A percentile compares a stretch with the other conserved stretches of the same genome.
Conservation (phyloP, 2,329 filamentous ascomycete species). For the Ophiocordyceps camponoti-leonardi region DNA sequence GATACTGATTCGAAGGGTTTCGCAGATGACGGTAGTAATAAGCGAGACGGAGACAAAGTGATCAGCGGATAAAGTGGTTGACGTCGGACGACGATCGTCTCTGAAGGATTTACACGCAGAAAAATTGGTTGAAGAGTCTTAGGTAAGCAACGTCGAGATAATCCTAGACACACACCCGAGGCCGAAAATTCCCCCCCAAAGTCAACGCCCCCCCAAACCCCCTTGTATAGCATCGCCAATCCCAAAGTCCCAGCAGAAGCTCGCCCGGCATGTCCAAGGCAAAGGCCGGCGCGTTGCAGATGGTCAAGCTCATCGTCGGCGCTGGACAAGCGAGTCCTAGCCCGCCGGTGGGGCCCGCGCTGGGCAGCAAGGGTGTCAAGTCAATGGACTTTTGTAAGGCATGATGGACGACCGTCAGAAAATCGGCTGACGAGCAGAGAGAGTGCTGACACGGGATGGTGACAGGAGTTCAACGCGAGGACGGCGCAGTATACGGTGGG, state of each 20-base stretch:
- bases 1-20: neutral
- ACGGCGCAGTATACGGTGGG: conserved; percentile 71
- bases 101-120: neutral
- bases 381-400: conserved; percentile 99
- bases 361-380: conserved; percentile 96
- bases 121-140: too few species aligned
- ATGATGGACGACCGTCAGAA: neutral
- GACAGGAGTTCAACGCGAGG: conserved; percentile 87
- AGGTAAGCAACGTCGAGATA: neutral
- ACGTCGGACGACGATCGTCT: neutral
- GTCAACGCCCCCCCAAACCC: too few species aligned
- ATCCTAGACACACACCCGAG: neutral
- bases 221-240: too few species aligned
- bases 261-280: conserved; percentile 33
- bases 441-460: too few species aligned
- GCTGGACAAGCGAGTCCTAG: conserved; percentile 89
- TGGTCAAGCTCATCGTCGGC: conserved; percentile 95
- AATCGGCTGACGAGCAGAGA: neutral
- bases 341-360: conserved; percentile 86
- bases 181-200: neutral
- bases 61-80: too few species aligned
- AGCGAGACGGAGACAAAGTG: neutral
- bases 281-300: conserved; percentile 39
- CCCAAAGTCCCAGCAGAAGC: neutral
- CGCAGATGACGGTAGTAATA: neutral